Evolutionary conservation across 2,329 filamentous ascomycete genomes (phyloP), one percentile per base, ranked within the genome.

Genomic region (Fusarium temperatum): DNA sequence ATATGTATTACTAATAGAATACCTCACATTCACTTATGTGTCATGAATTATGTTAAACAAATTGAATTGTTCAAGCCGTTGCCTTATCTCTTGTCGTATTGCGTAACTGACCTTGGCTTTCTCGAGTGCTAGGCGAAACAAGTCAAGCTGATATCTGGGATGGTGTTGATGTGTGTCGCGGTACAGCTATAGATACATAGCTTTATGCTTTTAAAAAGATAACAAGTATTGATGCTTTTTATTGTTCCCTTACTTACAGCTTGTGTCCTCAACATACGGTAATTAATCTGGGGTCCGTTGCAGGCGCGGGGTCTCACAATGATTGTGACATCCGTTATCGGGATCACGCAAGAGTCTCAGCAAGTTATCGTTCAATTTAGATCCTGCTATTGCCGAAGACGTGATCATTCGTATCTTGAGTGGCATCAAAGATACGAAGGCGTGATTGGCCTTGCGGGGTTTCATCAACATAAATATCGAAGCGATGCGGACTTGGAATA

Each of bases 1-100:
- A 36, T 17, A 15, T 70, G 61, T 70, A 71, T 71, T 56, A 70
- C 26, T 68, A 68, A 20, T 55, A 56, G 24, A 68, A 24, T 41
- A 66, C 11, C 39, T 35, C 48, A 71, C 66, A 51, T 56, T 70
- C 67, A 53, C 59, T 70, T 66, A 70, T 15, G 53, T 12, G 12
- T 70, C 14, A 70, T 15, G 66, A 50, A 8, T 35, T 45, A 65
- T 17, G 51, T 36, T 38, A 20, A 51, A 36, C 14, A 30, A 36
- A 51, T 36, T 1, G 8, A 35, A 20, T 42, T 28, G 20, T 36
- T 55, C 22, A 14, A 41, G 6, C 20, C n/a, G 4, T 3, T 36
- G 12, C 9, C 7, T 15, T 36, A 20, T 15, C 9, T 9, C 6
- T 4, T 26, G 2, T 26, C 8, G 22, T 3, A 14, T 15, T 4